Percentiles rank a stretch among this genome's conserved stretches.
Evolutionary conservation across 2,329 filamentous ascomycete genomes (phyloP).

Genomic region (Venturia carpophila): DNA sequence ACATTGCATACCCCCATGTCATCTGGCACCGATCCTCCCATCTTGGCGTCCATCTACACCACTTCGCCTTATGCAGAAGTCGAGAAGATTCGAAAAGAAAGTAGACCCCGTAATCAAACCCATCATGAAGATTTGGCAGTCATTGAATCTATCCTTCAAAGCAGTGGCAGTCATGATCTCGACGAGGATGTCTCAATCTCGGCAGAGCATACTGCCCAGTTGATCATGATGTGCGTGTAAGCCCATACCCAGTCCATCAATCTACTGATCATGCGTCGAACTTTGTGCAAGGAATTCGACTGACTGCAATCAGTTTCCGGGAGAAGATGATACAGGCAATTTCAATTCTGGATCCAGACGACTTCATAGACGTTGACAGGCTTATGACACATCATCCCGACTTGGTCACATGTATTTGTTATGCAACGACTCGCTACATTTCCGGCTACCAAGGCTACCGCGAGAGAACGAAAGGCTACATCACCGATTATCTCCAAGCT

Average conservation of each 20-base stretch:
- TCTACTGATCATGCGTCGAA: neutral
- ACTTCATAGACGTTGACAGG: conserved; percentile 6
- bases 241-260: neutral
- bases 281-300: neutral
- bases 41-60: conserved; percentile 4
- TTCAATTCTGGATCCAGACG: neutral
- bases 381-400: conserved; percentile 7
- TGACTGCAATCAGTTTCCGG: neutral
- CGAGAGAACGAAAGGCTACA: neutral
- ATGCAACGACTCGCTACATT: conserved; percentile 3
- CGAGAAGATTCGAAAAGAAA: neutral
- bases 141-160: conserved; percentile 1
- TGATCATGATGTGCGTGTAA: conserved; percentile 9
- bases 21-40: neutral
- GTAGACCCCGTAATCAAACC: conserved; percentile 2
- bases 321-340: conserved; percentile 7
- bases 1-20: conserved; percentile 1
- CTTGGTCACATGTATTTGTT: conserved; percentile 3
- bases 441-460: conserved; percentile 7
- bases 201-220: neutral
- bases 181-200: neutral
- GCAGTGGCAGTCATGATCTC: neutral
- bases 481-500: neutral
- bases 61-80: conserved; percentile 7
- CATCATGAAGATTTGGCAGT: conserved; percentile 9